Conservation (phyloP, 2,329 filamentous ascomycete species). For the Venturia asperata region DNA sequence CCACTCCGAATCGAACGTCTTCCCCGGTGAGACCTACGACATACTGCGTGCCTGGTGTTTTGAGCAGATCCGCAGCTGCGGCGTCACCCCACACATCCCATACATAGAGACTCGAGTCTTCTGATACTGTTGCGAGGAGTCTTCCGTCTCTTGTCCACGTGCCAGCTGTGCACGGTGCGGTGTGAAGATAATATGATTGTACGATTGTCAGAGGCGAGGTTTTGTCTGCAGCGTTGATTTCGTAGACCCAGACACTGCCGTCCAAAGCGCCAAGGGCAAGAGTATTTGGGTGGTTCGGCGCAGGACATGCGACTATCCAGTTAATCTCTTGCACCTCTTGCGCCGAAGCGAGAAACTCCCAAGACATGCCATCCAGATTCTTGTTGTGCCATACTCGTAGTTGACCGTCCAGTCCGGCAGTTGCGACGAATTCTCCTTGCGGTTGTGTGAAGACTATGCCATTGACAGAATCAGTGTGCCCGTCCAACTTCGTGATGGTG, state of each 20-base stretch:
- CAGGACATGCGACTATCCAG: slow-evolving; percentile 75
- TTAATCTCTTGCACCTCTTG: slow-evolving; percentile 94
- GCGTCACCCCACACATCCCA: slow-evolving; percentile 86
- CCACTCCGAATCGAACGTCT: slow-evolving; percentile 86
- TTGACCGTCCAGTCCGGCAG: slow-evolving; percentile 79
- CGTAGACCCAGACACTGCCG: slow-evolving; percentile 93
- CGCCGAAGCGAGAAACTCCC: slow-evolving; percentile 65
- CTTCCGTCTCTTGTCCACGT: slow-evolving; percentile 84
- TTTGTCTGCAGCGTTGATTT: slow-evolving; percentile 61
- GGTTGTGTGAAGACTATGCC: slow-evolving; percentile 78
- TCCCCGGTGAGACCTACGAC: slow-evolving; percentile 69
- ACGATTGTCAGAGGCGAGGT: slow-evolving; percentile 66
- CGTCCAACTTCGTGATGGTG: slow-evolving; percentile 68
- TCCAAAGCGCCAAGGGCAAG: slow-evolving; percentile 83
- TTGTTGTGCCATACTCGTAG: slow-evolving; percentile 61
- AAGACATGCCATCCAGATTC: slow-evolving; percentile 41
- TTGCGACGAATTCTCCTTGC: slow-evolving; percentile 74
- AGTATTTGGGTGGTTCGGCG: slow-evolving; percentile 64
- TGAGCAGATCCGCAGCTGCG: slow-evolving; percentile 54
- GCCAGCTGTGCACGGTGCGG: slow-evolving; percentile 76
- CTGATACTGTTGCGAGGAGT: slow-evolving; percentile 78
- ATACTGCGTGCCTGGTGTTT: slow-evolving; percentile 51
- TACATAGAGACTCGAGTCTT: slow-evolving; percentile 82
- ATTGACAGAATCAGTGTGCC: slow-evolving; percentile 88
- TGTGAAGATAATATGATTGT: slow-evolving; percentile 89